phyloP scores from a whole-genome alignment of 306 rosid species.

The Citrullus amarus region DNA sequence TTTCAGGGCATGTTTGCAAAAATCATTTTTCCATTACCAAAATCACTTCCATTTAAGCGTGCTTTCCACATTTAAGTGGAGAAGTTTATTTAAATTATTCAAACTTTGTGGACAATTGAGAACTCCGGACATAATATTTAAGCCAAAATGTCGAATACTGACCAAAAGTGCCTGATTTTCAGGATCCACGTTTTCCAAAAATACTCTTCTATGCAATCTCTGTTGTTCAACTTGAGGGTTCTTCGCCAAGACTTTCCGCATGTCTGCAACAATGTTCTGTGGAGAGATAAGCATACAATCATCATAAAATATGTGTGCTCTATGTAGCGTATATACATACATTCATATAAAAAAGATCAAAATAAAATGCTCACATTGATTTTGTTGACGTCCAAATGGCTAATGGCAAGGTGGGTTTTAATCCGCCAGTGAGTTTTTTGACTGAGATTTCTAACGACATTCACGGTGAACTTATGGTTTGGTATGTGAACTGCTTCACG shows the following conservation, averaged over 20 bases:
- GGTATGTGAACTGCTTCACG: slow-evolving; percentile 98
- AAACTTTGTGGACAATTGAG: background rate
- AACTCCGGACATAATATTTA: background rate
- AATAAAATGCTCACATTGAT: slow-evolving; percentile 45
- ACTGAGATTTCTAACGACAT: slow-evolving; percentile 76
- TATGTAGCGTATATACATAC: background rate
- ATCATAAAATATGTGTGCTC: background rate
- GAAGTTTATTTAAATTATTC: background rate
- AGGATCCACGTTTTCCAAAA: slow-evolving; percentile 65
- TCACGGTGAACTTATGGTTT: slow-evolving; percentile 89
- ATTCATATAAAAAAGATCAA: background rate
- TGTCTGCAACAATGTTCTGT: slow-evolving; percentile 91
- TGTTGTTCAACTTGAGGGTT: slow-evolving; percentile 94
- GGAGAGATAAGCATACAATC: slow-evolving; percentile 11
- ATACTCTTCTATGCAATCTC: slow-evolving; percentile 91
- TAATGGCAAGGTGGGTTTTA: slow-evolving; percentile 84
- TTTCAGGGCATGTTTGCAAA: background rate
- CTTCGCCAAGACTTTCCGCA: slow-evolving; percentile 93
- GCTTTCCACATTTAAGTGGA: background rate
- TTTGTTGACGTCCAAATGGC: slow-evolving; percentile 86
- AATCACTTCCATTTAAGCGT: background rate
- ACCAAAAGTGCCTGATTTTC: slow-evolving; percentile 91
- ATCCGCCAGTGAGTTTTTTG: slow-evolving; percentile 97
- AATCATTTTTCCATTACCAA: background rate
- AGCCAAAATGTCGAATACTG: slow-evolving; percentile 27